These are phyloP conservation scores for Arthrinium phaeospermum DNA, from an alignment of 2,329 filamentous ascomycete genomes.

Conservation along the genomic window DNA sequence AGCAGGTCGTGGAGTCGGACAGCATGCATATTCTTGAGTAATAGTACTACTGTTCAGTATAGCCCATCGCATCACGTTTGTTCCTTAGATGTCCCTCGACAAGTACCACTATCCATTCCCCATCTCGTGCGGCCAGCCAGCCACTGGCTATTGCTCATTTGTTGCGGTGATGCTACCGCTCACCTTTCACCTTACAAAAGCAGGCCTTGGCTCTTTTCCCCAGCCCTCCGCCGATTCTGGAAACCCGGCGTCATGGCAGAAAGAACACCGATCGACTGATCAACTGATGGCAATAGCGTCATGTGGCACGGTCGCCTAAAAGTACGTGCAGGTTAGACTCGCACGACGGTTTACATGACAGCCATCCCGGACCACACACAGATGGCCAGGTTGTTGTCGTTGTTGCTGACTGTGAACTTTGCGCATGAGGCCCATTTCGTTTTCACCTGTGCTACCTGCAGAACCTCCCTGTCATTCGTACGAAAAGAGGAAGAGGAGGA, in stretches of 20 bases:
- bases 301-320: slow-evolving; percentile 2
- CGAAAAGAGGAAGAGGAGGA: not conserved
- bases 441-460: not conserved
- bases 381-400: not conserved
- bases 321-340: not conserved
- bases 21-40: not conserved
- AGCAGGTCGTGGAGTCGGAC: not conserved
- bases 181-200: not conserved
- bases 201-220: not conserved
- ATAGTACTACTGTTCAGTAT: not conserved
- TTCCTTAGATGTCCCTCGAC: not conserved
- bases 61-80: not conserved
- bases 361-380: not conserved
- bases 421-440: not conserved
- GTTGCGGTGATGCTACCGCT: not conserved
- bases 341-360: slow-evolving; percentile 1
- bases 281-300: slow-evolving; percentile 6
- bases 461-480: not conserved
- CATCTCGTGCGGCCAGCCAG: not conserved
- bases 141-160: not conserved
- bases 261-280: not conserved
- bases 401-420: slow-evolving; percentile 7
- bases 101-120: not conserved
- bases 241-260: not conserved
- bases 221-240: not conserved